These are phyloP conservation scores for Cutaneotrichosporon daszewskae DNA, from an alignment of 1,284 basidiomycete genomes.

Conservation along the genomic window DNA sequence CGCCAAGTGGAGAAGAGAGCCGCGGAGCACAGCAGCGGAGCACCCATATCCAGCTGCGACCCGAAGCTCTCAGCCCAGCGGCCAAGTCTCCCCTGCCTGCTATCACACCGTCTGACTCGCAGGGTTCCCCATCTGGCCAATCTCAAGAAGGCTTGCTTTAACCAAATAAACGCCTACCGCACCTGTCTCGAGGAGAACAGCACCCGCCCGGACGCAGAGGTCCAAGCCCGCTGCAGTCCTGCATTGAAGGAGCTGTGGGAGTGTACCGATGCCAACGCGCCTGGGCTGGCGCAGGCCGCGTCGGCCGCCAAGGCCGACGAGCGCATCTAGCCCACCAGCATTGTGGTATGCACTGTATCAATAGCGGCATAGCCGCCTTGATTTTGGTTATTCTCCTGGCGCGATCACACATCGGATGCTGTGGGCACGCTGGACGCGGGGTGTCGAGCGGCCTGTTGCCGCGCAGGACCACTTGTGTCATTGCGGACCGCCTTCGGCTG, in stretches of 20 bases:
- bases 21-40: too few relatives aligned
- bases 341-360: neutral
- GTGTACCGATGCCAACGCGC: constrained; percentile 29
- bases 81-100: too few relatives aligned
- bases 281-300: too few relatives aligned
- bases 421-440: too few relatives aligned
- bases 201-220: constrained; percentile 25
- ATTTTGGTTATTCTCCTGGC: neutral
- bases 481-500: too few relatives aligned
- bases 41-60: too few relatives aligned
- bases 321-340: too few relatives aligned
- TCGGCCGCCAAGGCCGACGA: too few relatives aligned
- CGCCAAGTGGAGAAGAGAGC: too few relatives aligned
- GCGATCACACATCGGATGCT: neutral
- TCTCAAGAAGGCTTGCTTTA: constrained; percentile 35
- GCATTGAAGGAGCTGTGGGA: constrained; percentile 41
- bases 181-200: constrained; percentile 35
- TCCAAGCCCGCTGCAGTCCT: constrained; percentile 28
- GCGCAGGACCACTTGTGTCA: too few relatives aligned
- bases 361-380: neutral
- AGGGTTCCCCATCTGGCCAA: constrained; percentile 42
- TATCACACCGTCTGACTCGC: neutral
- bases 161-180: constrained; percentile 34
- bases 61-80: too few relatives aligned
- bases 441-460: too few relatives aligned